Evolutionary conservation across 192 early-diverging fungal genomes (phyloP), one percentile per base, ranked within the genome.

Genomic region (Gigaspora rosea): DNA sequence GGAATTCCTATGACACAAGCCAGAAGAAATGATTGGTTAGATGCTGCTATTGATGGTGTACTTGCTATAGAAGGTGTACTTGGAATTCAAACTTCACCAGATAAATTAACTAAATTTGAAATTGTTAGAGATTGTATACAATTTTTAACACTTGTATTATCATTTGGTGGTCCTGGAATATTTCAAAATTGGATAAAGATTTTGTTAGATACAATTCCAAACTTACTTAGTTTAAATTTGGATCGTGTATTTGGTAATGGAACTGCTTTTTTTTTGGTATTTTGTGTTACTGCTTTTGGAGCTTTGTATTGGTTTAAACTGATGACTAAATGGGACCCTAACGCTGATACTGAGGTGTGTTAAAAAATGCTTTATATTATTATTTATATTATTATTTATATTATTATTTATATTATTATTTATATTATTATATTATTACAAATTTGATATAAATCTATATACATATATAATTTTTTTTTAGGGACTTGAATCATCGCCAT

Each of bases 111-210:
- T 78, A 58, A 78, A 73, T 69, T 82, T 5, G 83, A 84, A 68
- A 82, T 84, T 49, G 74, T 84, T 27, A 74, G 80, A 48, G 83
- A 84, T 63, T 82, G 82, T 48, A 57, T 84, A 41, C 83, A 84
- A 66, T 80, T 84, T 36, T 72, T 82, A 3, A 77, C 62, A 4
- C 72, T 84, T 2, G 80, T 79, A 18, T 68, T 84, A 0, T 80
- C 80, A 3, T 72, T 72, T 72, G 20, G n/a, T 16, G 79, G 70
- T 13, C 76, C 76, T 41, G 80, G 80, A 8, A 71, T 41, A 41
- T 41, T 82, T 13, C 73, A 78, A 64, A 78, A 63, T 59, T 81
- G 77, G 71, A 33, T 84, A 16, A 78, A 80, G 20, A 35, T 80
- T 3, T 50, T 79, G 2, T 79, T 84, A 32, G 76, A 73, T 51